A percentile compares a stretch with the other conserved stretches of the same genome.
phyloP scores from a whole-genome alignment of 139 green algal species.

The Auxenochlorella protothecoides region DNA sequence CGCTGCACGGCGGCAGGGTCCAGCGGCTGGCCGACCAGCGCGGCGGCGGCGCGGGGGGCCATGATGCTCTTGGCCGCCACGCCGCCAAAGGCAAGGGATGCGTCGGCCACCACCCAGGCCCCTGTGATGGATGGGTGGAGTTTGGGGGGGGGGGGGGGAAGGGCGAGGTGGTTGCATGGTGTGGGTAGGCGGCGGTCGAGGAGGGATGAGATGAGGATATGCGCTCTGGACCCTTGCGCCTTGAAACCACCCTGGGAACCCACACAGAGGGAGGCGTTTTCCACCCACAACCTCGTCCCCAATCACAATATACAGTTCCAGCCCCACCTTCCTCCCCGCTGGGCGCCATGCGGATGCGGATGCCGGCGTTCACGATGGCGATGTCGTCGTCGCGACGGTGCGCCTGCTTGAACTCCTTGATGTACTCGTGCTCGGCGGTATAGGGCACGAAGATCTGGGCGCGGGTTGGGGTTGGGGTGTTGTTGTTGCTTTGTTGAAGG shows the following conservation, averaged over 20 bases:
- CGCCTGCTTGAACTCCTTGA: conserved; percentile 92
- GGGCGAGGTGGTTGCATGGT: not conserved
- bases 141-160: not conserved
- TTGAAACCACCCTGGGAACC: no score
- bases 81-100: conserved; percentile 69
- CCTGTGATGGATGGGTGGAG: conserved; percentile 11
- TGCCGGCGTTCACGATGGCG: conserved; percentile 90
- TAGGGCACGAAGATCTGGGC: conserved; percentile 55
- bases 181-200: not conserved
- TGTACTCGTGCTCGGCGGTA: conserved; percentile 68
- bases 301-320: no score
- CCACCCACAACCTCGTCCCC: no score
- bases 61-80: conserved; percentile 69
- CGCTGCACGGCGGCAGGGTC: conserved; percentile 38
- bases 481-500: no score
- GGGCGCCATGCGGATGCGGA: conserved; percentile 43
- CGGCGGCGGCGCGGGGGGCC: conserved; percentile 28
- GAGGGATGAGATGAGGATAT: no score
- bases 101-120: conserved; percentile 51
- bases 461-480: no score
- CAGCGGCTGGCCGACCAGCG: conserved; percentile 50
- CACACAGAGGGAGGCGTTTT: no score
- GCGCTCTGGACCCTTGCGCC: no score
- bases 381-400: conserved; percentile 95
- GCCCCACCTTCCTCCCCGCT: not conserved